Evolutionary conservation across 257 asterid species (phyloP).

Genomic region (Solanum chaucha): DNA sequence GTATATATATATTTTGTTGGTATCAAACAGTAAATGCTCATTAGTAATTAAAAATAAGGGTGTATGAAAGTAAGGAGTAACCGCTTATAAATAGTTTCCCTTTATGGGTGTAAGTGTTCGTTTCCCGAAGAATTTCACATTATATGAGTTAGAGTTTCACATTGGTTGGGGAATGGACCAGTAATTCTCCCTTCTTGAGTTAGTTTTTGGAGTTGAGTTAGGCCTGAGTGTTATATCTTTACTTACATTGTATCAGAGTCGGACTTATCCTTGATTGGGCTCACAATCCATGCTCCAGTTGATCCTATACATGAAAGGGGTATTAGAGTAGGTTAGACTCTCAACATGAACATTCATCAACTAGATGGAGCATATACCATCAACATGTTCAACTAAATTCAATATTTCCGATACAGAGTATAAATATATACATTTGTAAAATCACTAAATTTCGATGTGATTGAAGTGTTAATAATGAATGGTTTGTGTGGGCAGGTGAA

Average conservation of each 20-base stretch:
- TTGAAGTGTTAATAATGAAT: neutral
- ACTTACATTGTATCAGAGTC: neutral
- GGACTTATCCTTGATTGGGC: neutral
- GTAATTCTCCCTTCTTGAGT: neutral
- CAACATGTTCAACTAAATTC: neutral
- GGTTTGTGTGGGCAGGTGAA: slow-evolving; percentile 36
- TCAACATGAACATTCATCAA: no score
- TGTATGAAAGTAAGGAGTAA: no score
- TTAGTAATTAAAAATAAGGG: no score
- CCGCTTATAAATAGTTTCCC: no score
- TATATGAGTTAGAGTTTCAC: neutral
- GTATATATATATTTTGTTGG: no score
- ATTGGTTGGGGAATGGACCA: neutral
- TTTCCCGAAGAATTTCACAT: no score
- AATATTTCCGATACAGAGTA: neutral
- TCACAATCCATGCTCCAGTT: neutral
- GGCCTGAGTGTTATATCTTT: neutral
- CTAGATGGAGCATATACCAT: no score
- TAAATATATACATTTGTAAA: neutral
- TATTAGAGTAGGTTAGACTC: neutral
- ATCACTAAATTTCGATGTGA: neutral
- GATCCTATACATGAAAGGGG: neutral
- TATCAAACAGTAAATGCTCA: no score
- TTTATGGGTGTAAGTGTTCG: no score
- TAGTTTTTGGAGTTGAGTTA: neutral